Base-by-base conservation (phyloP, 768 basidiomycete species). In the Lentinula aciculospora region DNA sequence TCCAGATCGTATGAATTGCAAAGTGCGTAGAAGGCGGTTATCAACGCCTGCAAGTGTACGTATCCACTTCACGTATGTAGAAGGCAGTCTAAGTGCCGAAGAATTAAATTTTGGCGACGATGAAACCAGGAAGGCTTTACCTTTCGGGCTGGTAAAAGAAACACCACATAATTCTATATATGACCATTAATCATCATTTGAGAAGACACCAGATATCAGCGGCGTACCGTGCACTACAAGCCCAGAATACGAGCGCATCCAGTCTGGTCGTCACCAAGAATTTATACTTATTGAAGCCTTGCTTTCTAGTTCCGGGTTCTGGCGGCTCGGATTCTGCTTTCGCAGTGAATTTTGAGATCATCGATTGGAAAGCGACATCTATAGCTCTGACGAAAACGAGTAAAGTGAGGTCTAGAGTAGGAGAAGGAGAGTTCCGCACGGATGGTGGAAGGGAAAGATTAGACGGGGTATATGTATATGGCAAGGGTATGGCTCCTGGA, bases 151-250 rank as follows among this genome's bases (percentile, higher is more conserved):
- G 76, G 63, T 92, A 92, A 67, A 89, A 85, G 69, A 88, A 92
- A 63, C 89, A 91, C 90, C 90, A 92, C 88, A 92, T 91, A 55
- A 92, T 90, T 65, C 90, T 92, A 42, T 25, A 23, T 2, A 44
- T 10, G 7, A 23, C 23, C 42, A 19, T 6, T 44, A 25, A 58
- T 37, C 31, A 53, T 51, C 32, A 66, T 54, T 56, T 27, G 36
- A 58, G 19, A 54, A 36, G 39, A 55, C 47, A 28, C 56, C 42
- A 12, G 54, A n/a, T 50, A 15, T 50, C 57, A 25, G 47, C 10
- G 13, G 68, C 75, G 29, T 59, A 89, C 89, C 89, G 83, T 31
- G 88, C 85, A 59, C 87, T 88, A 63, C 83, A 83, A 13, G 80
- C 81, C 89, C 89, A 92, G 64, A 92, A 92, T 12, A 88, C 70